A percentile compares a stretch with the other conserved stretches of the same genome.
These are phyloP conservation scores for Fusarium goolgardi DNA, from an alignment of 2,329 filamentous ascomycete species.

Conservation along the genomic window DNA sequence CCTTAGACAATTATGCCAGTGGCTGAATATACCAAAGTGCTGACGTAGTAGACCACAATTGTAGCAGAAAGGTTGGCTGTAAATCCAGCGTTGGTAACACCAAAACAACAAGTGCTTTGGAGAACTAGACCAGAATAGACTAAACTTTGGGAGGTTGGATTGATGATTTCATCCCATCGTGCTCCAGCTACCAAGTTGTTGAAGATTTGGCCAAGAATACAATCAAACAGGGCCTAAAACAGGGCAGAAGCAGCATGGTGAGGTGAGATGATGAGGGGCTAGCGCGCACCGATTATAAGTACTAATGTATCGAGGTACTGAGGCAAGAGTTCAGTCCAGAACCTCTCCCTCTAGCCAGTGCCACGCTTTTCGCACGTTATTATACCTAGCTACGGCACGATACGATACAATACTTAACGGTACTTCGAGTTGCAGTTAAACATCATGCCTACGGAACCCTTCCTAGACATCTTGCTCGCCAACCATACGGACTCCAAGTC, in stretches of 20 bases:
- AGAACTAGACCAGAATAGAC: neutral
- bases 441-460: constrained; percentile 35
- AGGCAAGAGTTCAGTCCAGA: neutral
- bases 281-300: neutral
- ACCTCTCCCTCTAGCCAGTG: neutral
- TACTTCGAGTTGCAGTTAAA: constrained; percentile 11
- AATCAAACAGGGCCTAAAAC: constrained; percentile 39
- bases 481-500: constrained; percentile 72
- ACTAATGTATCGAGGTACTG: neutral
- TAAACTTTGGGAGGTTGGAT: neutral
- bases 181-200: neutral
- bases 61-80: neutral
- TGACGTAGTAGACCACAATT: constrained; percentile 1
- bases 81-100: neutral
- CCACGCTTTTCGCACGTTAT: neutral
- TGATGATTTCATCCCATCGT: neutral
- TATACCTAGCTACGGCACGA: neutral
- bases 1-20: neutral
- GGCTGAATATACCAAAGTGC: neutral
- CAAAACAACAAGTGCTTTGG: neutral
- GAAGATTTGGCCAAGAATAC: constrained; percentile 10
- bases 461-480: constrained; percentile 70
- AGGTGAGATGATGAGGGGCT: neutral
- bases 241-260: constrained; percentile 19
- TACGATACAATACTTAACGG: neutral